Evolutionary conservation across 139 green algal genomes (phyloP), one percentile per base, ranked within the genome.

Genomic region (Raphidocelis subcapitata): DNA sequence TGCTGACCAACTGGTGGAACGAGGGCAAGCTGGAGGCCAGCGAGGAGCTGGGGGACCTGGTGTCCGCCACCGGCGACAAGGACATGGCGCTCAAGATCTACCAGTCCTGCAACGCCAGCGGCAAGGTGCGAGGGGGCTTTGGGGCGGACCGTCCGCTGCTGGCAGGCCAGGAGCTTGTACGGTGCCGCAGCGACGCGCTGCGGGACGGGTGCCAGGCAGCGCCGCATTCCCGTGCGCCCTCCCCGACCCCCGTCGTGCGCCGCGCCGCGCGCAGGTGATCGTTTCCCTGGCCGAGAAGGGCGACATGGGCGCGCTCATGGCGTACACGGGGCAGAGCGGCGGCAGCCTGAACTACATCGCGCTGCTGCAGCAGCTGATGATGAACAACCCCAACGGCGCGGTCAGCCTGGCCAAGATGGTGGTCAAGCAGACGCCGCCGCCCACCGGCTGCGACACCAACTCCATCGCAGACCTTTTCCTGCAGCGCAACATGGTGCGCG

Each of bases 381-480:
- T 97, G 86, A 94, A 89, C 81, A 97, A 98, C 82, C 93, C 91
- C 37, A 85, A 92, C 47, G 95, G 92, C 2, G 96, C 96, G 0
- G 92, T 98, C 55, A 91, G 91, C 54, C 87, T 99, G 56, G 96
- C 96, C 41, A 96, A 98, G 79, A 97, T 93, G 88, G 84, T 97
- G 33, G 88, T 88, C 32, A 94, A 96, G 84, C 92, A 78, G 72
- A 72, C 33, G 15, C 74, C 74, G 5, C 72, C 55, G 2, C 90
- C 91, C 5, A 74, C 98, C 35, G 41, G 41, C 41, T 49, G 41
- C 41, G 94, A 98, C 56, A 77, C 93, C 56, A 98, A 98, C 87
- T 92, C 90, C 72, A 92, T 98, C 67, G 90, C 95, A 2, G 95
- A 99, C 82, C 85, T 99, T 47, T 99, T 99, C 87, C 87, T 99